A percentile compares a stretch with the other conserved stretches of the same genome.
Conservation (phyloP, 2,329 filamentous ascomycete genomes). For the Fusarium chaquense region DNA sequence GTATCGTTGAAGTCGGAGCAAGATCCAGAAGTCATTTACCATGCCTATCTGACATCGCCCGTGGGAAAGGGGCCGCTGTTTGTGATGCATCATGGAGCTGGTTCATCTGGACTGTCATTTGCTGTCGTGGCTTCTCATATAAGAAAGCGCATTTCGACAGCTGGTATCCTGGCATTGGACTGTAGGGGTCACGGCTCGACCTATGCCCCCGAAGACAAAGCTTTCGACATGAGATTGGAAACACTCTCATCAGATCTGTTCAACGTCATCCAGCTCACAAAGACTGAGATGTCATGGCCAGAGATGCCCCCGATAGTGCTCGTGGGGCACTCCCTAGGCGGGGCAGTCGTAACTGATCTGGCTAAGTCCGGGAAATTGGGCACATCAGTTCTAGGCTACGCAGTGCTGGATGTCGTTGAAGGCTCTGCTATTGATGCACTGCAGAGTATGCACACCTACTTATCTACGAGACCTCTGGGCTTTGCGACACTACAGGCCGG, state of each 20-base stretch:
- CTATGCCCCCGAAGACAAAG: conserved; percentile 56
- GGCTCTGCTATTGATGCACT: conserved; percentile 95
- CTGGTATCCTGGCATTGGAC: conserved; percentile 87
- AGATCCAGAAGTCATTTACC: conserved; percentile 70
- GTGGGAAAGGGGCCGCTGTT: conserved; percentile 82
- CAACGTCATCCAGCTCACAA: conserved; percentile 75
- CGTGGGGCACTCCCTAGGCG: conserved; percentile 92
- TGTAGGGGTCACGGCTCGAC: conserved; percentile 88
- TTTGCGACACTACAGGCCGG: conserved; percentile 83
- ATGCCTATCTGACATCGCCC: conserved; percentile 90
- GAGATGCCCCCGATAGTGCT: conserved; percentile 80
- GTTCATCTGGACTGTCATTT: conserved; percentile 93
- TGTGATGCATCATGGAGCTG: conserved; percentile 94
- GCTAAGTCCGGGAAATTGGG: conserved; percentile 77
- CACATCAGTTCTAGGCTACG: conserved; percentile 80
- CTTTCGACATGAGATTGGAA: conserved; percentile 75
- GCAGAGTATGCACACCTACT: conserved; percentile 92
- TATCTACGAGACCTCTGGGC: conserved; percentile 81
- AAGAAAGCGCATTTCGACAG: conserved; percentile 78
- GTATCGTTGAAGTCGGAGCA: conserved; percentile 73
- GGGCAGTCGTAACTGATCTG: conserved; percentile 88
- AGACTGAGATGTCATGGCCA: conserved; percentile 77
- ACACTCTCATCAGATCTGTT: conserved; percentile 80
- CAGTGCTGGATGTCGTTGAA: conserved; percentile 94
- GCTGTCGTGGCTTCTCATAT: conserved; percentile 84